A percentile compares a stretch with the other conserved stretches of the same genome.
Conservation (phyloP, 2,329 filamentous ascomycete genomes). For the Ceratocystis albifundus region DNA sequence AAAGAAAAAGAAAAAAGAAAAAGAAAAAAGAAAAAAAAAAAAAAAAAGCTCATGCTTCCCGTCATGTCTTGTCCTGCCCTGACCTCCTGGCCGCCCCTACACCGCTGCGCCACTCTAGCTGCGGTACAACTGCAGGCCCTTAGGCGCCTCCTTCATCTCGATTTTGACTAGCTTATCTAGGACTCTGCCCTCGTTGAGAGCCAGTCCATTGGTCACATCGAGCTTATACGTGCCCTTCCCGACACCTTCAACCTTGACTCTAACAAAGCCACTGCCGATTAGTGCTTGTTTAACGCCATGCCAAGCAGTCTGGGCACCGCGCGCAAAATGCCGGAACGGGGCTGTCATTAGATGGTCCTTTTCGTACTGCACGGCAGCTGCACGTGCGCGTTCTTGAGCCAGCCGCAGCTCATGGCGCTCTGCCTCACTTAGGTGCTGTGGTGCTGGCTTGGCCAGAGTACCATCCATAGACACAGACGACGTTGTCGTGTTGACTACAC, state of each 20-base stretch:
- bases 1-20: neutral
- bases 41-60: neutral
- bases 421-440: constrained; percentile 32
- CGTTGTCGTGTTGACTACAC: constrained; percentile 33
- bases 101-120: neutral
- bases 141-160: constrained; percentile 13
- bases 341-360: constrained; percentile 45
- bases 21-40: neutral
- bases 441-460: constrained; percentile 32
- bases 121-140: constrained; percentile 21
- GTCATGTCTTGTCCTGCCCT: no score
- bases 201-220: constrained; percentile 46
- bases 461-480: constrained; percentile 31
- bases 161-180: constrained; percentile 42
- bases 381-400: constrained; percentile 32
- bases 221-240: constrained; percentile 43
- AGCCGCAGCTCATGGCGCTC: constrained; percentile 28
- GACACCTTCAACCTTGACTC: constrained; percentile 33
- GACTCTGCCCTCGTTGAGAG: constrained; percentile 46
- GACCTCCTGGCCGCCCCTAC: neutral
- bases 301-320: constrained; percentile 35
- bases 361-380: constrained; percentile 39
- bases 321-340: constrained; percentile 43
- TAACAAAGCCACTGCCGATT: constrained; percentile 46
- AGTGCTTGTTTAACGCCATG: constrained; percentile 39